Conservation (phyloP, 441 rosid species). For the Pelargonium australe region DNA sequence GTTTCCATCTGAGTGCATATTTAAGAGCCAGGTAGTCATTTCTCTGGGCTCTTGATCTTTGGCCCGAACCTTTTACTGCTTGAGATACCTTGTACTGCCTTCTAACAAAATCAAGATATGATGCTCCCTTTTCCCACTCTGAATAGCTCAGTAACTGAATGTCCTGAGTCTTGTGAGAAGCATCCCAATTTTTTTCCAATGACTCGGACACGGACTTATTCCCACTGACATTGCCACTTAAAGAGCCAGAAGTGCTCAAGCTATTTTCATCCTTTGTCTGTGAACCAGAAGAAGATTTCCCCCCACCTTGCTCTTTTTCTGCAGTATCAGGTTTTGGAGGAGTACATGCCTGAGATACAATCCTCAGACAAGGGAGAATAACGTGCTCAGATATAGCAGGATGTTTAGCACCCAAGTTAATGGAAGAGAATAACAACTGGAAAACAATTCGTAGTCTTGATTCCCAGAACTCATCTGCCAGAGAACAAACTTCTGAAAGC, state of each 20-base stretch:
- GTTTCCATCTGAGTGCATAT: constrained; percentile 95
- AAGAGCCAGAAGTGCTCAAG: constrained; percentile 37
- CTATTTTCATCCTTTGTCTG: constrained; percentile 70
- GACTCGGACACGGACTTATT: constrained; percentile 47
- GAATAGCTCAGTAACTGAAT: constrained; percentile 87
- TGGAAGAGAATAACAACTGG: constrained; percentile 92
- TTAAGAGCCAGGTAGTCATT: constrained; percentile 85
- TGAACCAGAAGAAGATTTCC: constrained; percentile 46
- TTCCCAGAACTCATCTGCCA: constrained; percentile 99
- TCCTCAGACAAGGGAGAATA: constrained; percentile 98
- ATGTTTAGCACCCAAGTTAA: constrained; percentile 98
- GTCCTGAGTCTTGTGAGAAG: constrained; percentile 69
- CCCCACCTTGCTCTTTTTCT: constrained; percentile 67
- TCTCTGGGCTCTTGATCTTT: constrained; percentile 76
- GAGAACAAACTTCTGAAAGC: constrained; percentile 98
- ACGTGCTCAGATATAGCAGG: constrained; percentile 99
- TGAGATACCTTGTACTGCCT: constrained; percentile 96
- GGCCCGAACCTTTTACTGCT: constrained; percentile 60
- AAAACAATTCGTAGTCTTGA: constrained; percentile 95
- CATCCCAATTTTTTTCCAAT: constrained; percentile 61
- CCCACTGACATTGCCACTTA: constrained; percentile 31
- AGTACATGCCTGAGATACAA: constrained; percentile 95
- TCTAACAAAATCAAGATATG: constrained; percentile 99
- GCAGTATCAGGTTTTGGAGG: constrained; percentile 97
- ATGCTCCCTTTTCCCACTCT: constrained; percentile 99